Evolutionary conservation across 1,139 yeast genomes (phyloP).

Genomic region (Kodamaea plutei): DNA sequence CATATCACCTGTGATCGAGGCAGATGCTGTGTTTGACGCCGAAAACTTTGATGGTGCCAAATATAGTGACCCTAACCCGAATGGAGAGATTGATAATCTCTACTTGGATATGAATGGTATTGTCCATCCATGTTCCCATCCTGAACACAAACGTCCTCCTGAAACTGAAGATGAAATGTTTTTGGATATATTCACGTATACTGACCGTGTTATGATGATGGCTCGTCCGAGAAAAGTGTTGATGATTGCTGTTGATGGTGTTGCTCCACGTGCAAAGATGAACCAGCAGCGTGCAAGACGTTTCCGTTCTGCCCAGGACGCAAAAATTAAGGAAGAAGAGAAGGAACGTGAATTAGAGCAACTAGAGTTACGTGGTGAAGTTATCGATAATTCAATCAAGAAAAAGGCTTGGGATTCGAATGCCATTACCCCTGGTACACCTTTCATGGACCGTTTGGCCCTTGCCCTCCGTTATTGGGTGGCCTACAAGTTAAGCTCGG

Average conservation of each 20-base stretch:
- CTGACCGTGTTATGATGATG: constrained; percentile 86
- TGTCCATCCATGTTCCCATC: constrained; percentile 97
- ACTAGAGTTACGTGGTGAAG: constrained; percentile 56
- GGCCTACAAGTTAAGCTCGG: constrained; percentile 78
- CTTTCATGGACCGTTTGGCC: constrained; percentile 90
- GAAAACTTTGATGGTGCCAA: constrained; percentile 53
- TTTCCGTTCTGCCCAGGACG: constrained; percentile 92
- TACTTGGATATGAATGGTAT: constrained; percentile 97
- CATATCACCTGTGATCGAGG: constrained; percentile 85
- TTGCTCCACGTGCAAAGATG: constrained; percentile 98
- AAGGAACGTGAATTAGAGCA: constrained; percentile 50
- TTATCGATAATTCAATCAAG: constrained; percentile 60
- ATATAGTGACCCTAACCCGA: constrained; percentile 79
- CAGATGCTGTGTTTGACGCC: constrained; percentile 44
- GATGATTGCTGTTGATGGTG: constrained; percentile 97
- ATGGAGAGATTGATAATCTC: constrained; percentile 89
- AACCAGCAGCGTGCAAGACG: constrained; percentile 96
- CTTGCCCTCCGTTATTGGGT: constrained; percentile 83
- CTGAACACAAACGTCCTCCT: constrained; percentile 91
- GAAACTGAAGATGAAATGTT: constrained; percentile 95
- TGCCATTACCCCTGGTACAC: constrained; percentile 99
- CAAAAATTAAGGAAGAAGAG: constrained; percentile 65
- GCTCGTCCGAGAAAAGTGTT: constrained; percentile 91
- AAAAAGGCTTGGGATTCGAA: constrained; percentile 80
- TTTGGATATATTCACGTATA: constrained; percentile 81